Evolutionary conservation across 345 rosid genomes (phyloP).

Genomic region (Eucalyptus leucophloia): DNA sequence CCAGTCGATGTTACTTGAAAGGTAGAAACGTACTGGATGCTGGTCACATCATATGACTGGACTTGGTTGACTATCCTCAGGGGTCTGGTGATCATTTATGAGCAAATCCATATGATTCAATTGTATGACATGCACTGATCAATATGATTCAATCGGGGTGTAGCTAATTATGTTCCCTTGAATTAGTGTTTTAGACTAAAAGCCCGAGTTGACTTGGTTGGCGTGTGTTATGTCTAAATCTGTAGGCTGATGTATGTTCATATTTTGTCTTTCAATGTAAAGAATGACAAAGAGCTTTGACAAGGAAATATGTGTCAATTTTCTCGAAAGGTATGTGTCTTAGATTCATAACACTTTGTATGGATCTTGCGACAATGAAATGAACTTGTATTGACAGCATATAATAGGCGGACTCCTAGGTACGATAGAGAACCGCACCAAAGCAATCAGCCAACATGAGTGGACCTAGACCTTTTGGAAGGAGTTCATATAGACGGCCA

Average conservation of each 20-base stretch:
- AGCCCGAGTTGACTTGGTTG: background rate
- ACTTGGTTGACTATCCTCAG: background rate
- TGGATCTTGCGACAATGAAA: background rate
- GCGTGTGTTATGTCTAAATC: background rate
- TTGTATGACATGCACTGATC: background rate
- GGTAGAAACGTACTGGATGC: background rate
- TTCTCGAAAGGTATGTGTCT: background rate
- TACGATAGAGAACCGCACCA: background rate
- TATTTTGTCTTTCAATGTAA: background rate
- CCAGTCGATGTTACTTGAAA: background rate
- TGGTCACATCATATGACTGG: background rate
- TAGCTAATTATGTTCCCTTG: background rate
- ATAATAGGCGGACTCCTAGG: background rate
- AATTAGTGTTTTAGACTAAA: background rate
- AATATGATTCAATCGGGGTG: background rate
- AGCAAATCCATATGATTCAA: no score
- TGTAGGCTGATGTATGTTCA: background rate
- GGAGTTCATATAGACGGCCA: fast-evolving
- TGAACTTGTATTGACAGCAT: background rate
- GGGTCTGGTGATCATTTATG: background rate
- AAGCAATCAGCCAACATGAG: background rate
- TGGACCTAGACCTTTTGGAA: background rate
- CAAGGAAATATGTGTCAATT: background rate
- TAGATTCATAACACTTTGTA: background rate
- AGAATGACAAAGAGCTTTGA: background rate